Evolutionary conservation across 768 basidiomycete genomes (phyloP), one percentile per base, ranked within the genome.

Genomic region (Leccinum disarticulatum): DNA sequence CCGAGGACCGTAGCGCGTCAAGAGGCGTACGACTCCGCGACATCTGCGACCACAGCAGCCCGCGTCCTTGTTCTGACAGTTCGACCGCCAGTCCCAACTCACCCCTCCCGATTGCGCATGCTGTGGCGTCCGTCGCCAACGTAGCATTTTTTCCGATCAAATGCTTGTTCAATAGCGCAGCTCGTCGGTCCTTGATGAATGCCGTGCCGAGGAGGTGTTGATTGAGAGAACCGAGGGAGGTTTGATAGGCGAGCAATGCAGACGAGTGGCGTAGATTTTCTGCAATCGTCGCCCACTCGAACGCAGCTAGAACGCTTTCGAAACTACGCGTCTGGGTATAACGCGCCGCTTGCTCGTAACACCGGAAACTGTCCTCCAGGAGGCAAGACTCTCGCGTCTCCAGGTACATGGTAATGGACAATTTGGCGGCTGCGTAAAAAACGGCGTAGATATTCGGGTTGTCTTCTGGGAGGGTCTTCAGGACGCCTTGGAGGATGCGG

Each of bases 21-120:
- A 75, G 58, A 4, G 73, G 63, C 7, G 66, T 69, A 19, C 65
- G 68, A 36, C 61, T 68, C 28, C 70, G 69, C 1, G 65, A 59
- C 56, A 75, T 33, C 11, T 72, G 67, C 1, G 73, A 66, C 73
- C 73, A 74, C 30, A 75, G 28, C 3, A 75, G 35, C 3, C 69
- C 66, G 6, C 72, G 65, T 2, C 73, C 72, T 31, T 75, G 70
- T 50, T 73, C 73, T 5, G 77, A 68, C 64, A 77, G 73, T 51
- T 78, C 75, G 8, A 78, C 60, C 43, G 70, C 73, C 28, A 64
- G 55, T 22, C 57, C 59, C 27, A 68, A 41, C 38, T 68, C 50
- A 2, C 64, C 66, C 17, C 25, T 55, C 0, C n/a, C 25, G 33
- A 72, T 66, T 1, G 73, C 76, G 55, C 68, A 70, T 7, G 70